Base-by-base conservation (phyloP, 352 stramenopile genomes). In the Pythium oligandrum region DNA sequence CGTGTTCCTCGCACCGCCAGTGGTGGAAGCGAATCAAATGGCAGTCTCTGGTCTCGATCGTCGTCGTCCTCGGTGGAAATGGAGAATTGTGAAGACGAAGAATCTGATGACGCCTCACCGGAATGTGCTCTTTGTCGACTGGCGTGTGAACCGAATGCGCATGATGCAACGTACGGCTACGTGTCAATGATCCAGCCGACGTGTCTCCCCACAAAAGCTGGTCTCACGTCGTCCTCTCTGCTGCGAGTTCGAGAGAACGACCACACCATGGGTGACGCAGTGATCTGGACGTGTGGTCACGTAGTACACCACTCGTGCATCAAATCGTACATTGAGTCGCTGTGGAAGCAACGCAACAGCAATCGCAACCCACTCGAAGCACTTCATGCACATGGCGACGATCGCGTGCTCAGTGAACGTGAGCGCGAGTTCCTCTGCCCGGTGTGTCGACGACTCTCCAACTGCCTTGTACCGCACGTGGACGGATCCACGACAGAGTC, bases 401-500 rank as follows among this genome's bases (percentile, higher is more conserved):
- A 88, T 35, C 75, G 81, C 0, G 55, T 90, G 31, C 55, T 90
- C 4, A 85, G 74, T 57, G 74, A 88, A 51, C 71, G 75, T 2
- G 76, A 90, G 40, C 63, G 73, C 39, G 80, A 93, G 58, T 93
- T 90, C 53, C 57, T 87, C 39, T 93, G 83, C 53, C 83, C 83
- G 3, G 77, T 90, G 11, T 93, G 83, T 44, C 71, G 83, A 10
- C 73, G 83, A 6, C 64, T 93, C 4, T 86, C 78, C 1, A 93
- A 91, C 57, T 89, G 72, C 39, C 52, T 93, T 4, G 59, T 93
- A 0, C 83, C 83, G 1, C 48, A 68, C 30, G 61, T 64, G 17
- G 17, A 26, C 17, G 17, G 17, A 26, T 26, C 17, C 17, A 26
- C 17, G 17, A 26, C 17, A 26, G 17, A 26, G 17, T 26, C 17